Base-by-base conservation (phyloP, 352 stramenopile genomes). In the Phytophthora hybrid region DNA sequence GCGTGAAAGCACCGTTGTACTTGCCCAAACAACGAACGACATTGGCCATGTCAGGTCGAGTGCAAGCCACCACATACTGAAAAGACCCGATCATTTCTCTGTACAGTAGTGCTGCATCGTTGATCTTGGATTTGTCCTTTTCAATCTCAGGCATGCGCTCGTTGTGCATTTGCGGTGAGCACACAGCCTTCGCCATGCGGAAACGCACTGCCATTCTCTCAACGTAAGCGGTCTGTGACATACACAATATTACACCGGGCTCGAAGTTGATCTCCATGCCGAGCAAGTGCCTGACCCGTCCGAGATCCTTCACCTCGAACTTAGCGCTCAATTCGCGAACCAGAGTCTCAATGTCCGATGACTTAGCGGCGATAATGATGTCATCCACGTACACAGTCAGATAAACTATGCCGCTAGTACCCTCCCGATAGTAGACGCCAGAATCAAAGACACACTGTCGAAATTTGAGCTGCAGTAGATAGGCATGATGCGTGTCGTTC, bases 361-460 rank as follows among this genome's bases (percentile, higher is more conserved):
- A 18, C 4, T 34, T 19, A 21, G 56, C 34, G 34, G 34, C 21
- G 14, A 41, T 41, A 13, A 41, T 41, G 34, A 58, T 58, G n/a
- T 37, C 59, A 37, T 66, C 59, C 2, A 69, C 52, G n/a, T 69
- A 57, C 9, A 69, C 53, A 13, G 63, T 69, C 16, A 69, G 46
- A 26, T 58, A 63, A 19, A 63, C 16, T n/a, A 57, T 57, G 10
- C 53, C 41, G 18, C 19, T 32, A 7, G 16, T 11, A 31, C 53
- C 37, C 23, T 58, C n/a, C 1, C 19, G 8, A 9, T 49, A 63
- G 21, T 59, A 59, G 32, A 67, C 21, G 31, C 47, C 60, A 39
- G 34, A 34, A 53, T 67, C 60, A 53, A 67, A 67, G 2, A 37
- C 21, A 8, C 47, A 67, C 46, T 59, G 49, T 19, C 47, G 32